Percentiles rank a stretch among this genome's conserved stretches.
Conservation (phyloP, 2,329 filamentous ascomycete genomes). For the Colletotrichum incanum region DNA sequence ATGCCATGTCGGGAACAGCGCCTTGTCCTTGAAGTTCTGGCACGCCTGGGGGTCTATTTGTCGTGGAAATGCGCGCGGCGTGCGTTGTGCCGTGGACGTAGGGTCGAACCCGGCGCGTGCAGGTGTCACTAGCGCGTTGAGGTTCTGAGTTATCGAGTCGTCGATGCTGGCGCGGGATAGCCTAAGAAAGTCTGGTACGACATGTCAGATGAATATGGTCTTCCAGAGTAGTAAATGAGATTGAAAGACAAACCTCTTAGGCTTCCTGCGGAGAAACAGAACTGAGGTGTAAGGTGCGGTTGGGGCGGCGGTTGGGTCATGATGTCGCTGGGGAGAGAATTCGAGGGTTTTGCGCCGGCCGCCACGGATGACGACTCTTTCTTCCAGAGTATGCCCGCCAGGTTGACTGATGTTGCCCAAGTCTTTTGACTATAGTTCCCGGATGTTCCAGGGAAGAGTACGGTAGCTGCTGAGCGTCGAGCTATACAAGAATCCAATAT, state of each 20-base stretch:
- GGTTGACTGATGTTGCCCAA: constrained; percentile 49
- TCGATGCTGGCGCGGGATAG: constrained; percentile 88
- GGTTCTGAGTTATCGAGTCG: constrained; percentile 92
- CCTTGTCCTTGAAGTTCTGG: constrained; percentile 78
- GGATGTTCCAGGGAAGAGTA: background rate
- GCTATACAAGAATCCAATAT: background rate
- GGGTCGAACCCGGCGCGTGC: constrained; percentile 83
- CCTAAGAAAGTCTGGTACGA: constrained; percentile 84
- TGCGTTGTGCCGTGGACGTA: constrained; percentile 78
- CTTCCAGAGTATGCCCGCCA: constrained; percentile 68
- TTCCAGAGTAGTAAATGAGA: background rate
- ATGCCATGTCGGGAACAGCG: constrained; percentile 93
- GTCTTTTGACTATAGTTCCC: background rate
- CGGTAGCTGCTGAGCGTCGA: too few relatives aligned
- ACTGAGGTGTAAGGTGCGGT: constrained; percentile 78
- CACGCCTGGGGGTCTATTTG: constrained; percentile 77
- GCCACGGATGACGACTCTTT: constrained; percentile 55
- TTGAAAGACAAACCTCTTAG: constrained; percentile 72
- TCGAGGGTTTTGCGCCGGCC: constrained; percentile 54
- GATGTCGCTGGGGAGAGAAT: constrained; percentile 52
- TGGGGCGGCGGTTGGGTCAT: constrained; percentile 63
- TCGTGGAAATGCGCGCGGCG: constrained; percentile 64
- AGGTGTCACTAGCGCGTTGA: constrained; percentile 90
- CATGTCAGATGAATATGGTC: background rate
- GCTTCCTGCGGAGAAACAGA: constrained; percentile 81